phyloP scores from a whole-genome alignment of 768 basidiomycete genomes.

The Boletus speciosus region DNA sequence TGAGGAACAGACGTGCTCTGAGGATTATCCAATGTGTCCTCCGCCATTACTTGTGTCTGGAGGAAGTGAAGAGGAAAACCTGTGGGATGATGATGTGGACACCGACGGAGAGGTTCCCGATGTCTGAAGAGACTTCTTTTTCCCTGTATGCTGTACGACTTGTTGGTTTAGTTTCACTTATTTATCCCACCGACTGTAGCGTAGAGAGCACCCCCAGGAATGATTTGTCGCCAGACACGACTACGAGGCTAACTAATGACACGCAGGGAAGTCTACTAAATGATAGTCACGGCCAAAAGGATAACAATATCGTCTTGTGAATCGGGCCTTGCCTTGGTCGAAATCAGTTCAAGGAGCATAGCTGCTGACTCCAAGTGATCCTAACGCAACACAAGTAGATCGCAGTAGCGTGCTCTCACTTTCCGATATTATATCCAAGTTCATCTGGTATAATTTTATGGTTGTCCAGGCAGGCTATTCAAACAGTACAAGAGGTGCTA shows the following conservation, averaged over 20 bases:
- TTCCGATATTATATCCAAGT: background rate
- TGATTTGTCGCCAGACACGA: background rate
- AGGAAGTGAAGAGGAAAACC: constrained; percentile 16
- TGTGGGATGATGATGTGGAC: constrained; percentile 22
- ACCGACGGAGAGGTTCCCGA: constrained; percentile 19
- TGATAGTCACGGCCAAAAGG: background rate
- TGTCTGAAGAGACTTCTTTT: constrained; percentile 13
- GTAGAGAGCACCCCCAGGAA: constrained; percentile 10
- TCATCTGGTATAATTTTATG: background rate
- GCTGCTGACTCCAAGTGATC: background rate
- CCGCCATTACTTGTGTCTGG: constrained; percentile 11
- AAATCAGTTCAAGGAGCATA: background rate
- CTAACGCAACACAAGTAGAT: background rate
- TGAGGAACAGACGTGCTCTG: constrained; percentile 13
- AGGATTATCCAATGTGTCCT: constrained; percentile 22
- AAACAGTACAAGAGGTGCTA: background rate
- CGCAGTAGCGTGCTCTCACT: background rate
- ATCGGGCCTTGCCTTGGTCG: background rate
- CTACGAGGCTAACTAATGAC: background rate
- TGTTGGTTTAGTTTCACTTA: constrained; percentile 22
- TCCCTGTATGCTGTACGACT: constrained; percentile 12
- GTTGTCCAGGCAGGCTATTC: background rate
- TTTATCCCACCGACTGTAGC: constrained; percentile 20
- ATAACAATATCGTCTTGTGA: background rate
- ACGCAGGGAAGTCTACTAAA: background rate